Percentiles rank a stretch among this genome's conserved stretches.
These are phyloP conservation scores for Penicillium brevicompactum DNA, from an alignment of 2,329 filamentous ascomycete species.

Conservation along the genomic window DNA sequence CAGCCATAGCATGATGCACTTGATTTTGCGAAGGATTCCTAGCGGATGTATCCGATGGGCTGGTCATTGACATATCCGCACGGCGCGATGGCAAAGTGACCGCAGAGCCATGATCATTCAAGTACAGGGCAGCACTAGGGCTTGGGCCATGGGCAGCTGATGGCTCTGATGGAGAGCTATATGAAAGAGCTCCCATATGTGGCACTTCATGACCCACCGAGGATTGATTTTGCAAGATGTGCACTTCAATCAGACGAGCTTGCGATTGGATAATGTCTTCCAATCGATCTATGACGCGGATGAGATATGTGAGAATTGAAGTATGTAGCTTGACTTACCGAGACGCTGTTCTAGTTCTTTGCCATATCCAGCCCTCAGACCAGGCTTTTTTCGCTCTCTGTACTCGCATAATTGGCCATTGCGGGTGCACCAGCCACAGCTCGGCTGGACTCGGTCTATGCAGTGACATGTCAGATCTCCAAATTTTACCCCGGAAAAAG, in stretches of 20 bases:
- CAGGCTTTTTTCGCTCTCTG: constrained; percentile 70
- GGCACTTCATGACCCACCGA: constrained; percentile 30
- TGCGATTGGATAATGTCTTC: constrained; percentile 68
- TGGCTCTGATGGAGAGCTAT: constrained; percentile 53
- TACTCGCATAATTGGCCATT: constrained; percentile 70
- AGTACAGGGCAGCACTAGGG: constrained; percentile 62
- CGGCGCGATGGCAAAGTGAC: constrained; percentile 52
- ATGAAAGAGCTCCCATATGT: constrained; percentile 30
- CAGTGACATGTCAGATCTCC: constrained; percentile 8
- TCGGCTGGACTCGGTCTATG: constrained; percentile 56
- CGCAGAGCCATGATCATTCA: constrained; percentile 58
- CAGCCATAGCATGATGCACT: constrained; percentile 24
- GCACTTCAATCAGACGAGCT: constrained; percentile 65
- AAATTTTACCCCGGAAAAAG: not conserved
- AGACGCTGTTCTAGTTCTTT: constrained; percentile 73
- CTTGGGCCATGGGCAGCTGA: constrained; percentile 57
- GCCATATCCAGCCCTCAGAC: constrained; percentile 67
- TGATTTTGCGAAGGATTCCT: constrained; percentile 28
- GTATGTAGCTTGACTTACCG: constrained; percentile 28
- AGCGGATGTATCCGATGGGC: constrained; percentile 37
- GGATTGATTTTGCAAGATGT: constrained; percentile 47
- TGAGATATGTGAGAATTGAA: not conserved
- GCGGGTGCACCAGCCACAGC: constrained; percentile 71
- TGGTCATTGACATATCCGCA: constrained; percentile 45
- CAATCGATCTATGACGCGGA: constrained; percentile 56